Evolutionary conservation across 2,329 filamentous ascomycete genomes (phyloP), one percentile per base, ranked within the genome.

Genomic region (Pseudocercospora cruenta): DNA sequence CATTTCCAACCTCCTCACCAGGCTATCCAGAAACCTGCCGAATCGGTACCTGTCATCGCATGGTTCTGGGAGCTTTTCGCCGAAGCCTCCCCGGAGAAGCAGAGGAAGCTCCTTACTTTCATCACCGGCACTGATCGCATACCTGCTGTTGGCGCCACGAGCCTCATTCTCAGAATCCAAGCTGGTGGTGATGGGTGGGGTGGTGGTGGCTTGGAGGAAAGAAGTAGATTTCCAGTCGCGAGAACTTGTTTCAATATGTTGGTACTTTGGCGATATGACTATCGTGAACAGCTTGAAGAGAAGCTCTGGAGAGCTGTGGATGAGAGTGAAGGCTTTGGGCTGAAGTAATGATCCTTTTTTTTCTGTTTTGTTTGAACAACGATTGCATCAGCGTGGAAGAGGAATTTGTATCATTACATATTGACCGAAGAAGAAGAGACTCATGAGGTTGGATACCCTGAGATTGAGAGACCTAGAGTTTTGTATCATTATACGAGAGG

Each of bases 51-150:
- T 0, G 89, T 91, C 6, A 82, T 97, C 19, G 80, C 81, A 47
- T 97, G 93, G 93, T 97, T 97, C 80, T 97, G 94, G 94, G 86
- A 93, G 60, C 87, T 90, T 16, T 95, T 97, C 71, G 83, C 87
- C 69, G 82, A 83, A 36, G 89, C 91, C 0, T 80, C 82, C 0
- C 85, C 91, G 0, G 80, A 82, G 49, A 87, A 91, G 67, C 94
- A 97, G 78, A 86, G 93, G 33, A 91, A 90, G 76, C 82, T 97
- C 54, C 81, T 97, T 4, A 88, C 90, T 3, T 97, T 97, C 76
- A 90, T 97, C 70, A 97, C 94, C 0, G 93, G 93, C 10, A 95
- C 91, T 71, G 94, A 97, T 77, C 88, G 94, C 22, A 94, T 97
- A 63, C 94, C 94, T 0, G 93, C 94, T 4, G 93, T 92, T 81